Base-by-base conservation (phyloP, 345 rosid genomes). In the Passiflora organensis region DNA sequence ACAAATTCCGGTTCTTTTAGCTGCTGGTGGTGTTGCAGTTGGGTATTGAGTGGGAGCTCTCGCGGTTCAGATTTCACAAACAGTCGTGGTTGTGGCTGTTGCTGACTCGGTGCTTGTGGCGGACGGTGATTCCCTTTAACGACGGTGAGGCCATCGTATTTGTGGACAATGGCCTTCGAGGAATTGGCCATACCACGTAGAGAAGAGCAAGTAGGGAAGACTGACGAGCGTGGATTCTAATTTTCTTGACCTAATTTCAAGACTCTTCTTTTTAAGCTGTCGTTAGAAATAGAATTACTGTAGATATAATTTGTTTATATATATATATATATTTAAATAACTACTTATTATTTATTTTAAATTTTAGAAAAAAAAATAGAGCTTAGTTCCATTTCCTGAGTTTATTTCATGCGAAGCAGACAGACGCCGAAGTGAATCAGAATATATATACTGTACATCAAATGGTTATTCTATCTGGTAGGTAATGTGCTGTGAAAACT, bases 1-100 rank as follows among this genome's bases (percentile, higher is more conserved):
- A 73, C 6, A n/a, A 80, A 64, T 1, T 55, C 73, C 22, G 67
- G 52, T 32, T 52, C 51, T 6, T 36, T 58, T 15, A 38, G 36
- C 16, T 55, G 20, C 11, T 42, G 53, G 23, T 61, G 64, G n/a
- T 32, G 42, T 19, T 24, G 39, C 55, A 23, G 13, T 45, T 17
- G 34, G 3, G 34, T 28, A 2, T 28, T 24, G 10, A 36, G 13
- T 2, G 63, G 41, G 32, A 65, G 53, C 38, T 43, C 59, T 25
- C 13, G 13, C 16, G 64, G 64, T 28, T 66, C 70, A 48, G n/a
- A 2, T 24, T 66, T 58, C 48, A 58, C 59, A 10, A 5, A 13
- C 13, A 38, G 11, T 1, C 10, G 34, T 1, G 46, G 38, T 25
- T 6, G 32, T 18, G 2, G 38, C n/a, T 1, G 25, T 18, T 6